Conservation (phyloP, 768 basidiomycete genomes). For the Daedaleopsis nitida region DNA sequence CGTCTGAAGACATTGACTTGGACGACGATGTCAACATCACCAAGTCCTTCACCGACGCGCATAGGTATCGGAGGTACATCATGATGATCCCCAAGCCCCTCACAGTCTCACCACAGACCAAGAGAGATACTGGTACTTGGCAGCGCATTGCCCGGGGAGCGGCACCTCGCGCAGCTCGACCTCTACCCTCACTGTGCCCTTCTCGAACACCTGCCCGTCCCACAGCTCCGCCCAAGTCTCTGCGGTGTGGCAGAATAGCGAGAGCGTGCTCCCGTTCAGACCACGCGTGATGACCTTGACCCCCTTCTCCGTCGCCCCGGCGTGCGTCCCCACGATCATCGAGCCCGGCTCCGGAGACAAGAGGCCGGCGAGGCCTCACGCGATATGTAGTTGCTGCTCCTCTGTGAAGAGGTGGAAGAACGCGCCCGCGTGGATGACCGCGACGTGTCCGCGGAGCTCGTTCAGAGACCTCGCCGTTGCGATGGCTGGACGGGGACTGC, state of each 20-base stretch:
- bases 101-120: neutral
- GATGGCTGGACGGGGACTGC: conserved; percentile 28
- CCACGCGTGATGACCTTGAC: neutral
- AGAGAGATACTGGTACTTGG: neutral
- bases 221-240: conserved; percentile 40
- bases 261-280: neutral
- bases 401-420: conserved; percentile 51
- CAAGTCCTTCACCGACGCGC: no score
- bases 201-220: conserved; percentile 38
- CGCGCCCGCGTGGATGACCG: conserved; percentile 47
- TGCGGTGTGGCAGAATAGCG: conserved; percentile 37
- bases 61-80: no score
- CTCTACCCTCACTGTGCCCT: conserved; percentile 34
- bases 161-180: conserved; percentile 9
- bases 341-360: conserved; percentile 44
- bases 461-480: conserved; percentile 41
- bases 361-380: conserved; percentile 39
- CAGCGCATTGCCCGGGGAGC: no score
- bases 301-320: conserved; percentile 32
- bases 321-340: conserved; percentile 46
- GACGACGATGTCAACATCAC: no score
- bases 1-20: no score
- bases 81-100: no score
- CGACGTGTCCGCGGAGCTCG: conserved; percentile 45
- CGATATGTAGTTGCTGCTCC: conserved; percentile 41